Base-by-base conservation (phyloP, 108 stramenopile species). In the Nitzschia sp. region DNA sequence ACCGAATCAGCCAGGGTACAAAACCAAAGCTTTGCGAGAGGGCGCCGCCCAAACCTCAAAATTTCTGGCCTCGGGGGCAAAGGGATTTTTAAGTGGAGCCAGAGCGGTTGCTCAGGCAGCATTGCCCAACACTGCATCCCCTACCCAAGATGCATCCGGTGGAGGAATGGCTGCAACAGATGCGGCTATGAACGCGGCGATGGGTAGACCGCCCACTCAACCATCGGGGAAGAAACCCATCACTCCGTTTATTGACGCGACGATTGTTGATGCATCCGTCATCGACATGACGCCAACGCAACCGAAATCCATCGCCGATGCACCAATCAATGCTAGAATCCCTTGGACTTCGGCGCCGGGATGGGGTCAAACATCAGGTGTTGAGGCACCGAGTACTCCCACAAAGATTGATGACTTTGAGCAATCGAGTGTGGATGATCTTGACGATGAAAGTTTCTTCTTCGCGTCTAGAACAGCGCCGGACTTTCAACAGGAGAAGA, bases 1-100 rank as follows among this genome's bases (percentile, higher is more conserved):
- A 51, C 64, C 69, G 4, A 90, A 82, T 49, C 58, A 76, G 57
- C 86, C 92, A 48, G 92, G 92, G 24, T 93, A 89, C 78, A 77
- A 82, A 69, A 87, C 78, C 23, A 78, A 84, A 62, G 65, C 74
- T 18, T 75, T 85, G 1, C 66, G 86, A 33, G 84, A 71, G 9
- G 85, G 81, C 9, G 85, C 85, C 2, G 78, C 63, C 18, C 42
- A 53, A 31, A 78, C 84, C 21, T 61, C 80, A 30, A 68, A 67
- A 17, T 65, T 61, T 59, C 66, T 56, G 53, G 72, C 71, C 32
- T 73, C 35, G 36, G 80, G 63, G 19, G 84, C 67, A 32, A 78
- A 54, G 70, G 38, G 70, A 45, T 69, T 81, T 25, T 38, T 81
- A 51, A 45, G 73, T 36, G 42, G 68, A 34, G 61, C 64, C 55